A percentile compares a stretch with the other conserved stretches of the same genome.
Evolutionary conservation across 805 yeast species (phyloP).

Genomic region (Candida alai): DNA sequence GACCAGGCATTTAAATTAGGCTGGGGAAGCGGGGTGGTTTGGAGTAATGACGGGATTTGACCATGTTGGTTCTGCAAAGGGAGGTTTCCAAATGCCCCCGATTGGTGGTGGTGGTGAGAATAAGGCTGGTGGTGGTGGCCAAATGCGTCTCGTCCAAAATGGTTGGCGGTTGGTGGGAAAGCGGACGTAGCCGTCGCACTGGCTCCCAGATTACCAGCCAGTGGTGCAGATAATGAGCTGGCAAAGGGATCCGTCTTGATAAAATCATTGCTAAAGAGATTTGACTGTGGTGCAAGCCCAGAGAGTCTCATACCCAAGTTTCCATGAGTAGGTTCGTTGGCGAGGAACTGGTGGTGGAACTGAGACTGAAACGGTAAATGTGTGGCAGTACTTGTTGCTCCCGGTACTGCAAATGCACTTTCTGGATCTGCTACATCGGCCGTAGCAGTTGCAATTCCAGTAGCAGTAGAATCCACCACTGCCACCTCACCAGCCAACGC

Average conservation of each 20-base stretch:
- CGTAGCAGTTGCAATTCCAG: too few species aligned
- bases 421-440: too few species aligned
- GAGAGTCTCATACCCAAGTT: slow-evolving; percentile 18
- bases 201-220: slow-evolving; percentile 3
- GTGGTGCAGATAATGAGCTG: slow-evolving; percentile 10
- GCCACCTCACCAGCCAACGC: slow-evolving; percentile 12
- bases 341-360: slow-evolving; percentile 26
- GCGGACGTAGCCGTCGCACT: slow-evolving; percentile 7
- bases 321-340: slow-evolving; percentile 12
- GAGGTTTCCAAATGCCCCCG: slow-evolving; percentile 8
- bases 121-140: slow-evolving; percentile 9
- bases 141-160: slow-evolving; percentile 26
- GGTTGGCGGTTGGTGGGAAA: slow-evolving; percentile 12
- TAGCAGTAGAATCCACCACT: too few species aligned
- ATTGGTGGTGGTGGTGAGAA: slow-evolving; percentile 10
- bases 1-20: too few species aligned
- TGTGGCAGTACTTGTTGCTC: too few species aligned
- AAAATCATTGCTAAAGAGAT: slow-evolving; percentile 23
- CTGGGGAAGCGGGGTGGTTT: too few species aligned
- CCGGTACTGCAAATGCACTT: too few species aligned
- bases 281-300: slow-evolving; percentile 13
- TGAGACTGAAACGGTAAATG: slow-evolving; percentile 17
- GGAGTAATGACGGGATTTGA: slow-evolving; percentile 33
- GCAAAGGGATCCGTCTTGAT: slow-evolving; percentile 19
- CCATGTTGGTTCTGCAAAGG: not conserved